Evolutionary conservation across 2,329 filamentous ascomycete species (phyloP).

Genomic region (Pseudogymnoascus sp.): DNA sequence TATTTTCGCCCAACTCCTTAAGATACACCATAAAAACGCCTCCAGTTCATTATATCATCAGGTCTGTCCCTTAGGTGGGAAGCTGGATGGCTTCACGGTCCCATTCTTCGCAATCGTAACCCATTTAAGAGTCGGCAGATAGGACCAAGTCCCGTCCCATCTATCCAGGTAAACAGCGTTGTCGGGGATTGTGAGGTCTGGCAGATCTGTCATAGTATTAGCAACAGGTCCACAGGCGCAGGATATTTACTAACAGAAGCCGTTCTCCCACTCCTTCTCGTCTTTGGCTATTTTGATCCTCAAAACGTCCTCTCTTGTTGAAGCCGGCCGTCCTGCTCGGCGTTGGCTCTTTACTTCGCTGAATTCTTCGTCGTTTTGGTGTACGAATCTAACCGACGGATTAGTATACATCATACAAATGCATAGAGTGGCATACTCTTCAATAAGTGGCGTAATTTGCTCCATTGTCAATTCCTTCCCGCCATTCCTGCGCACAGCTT

Average conservation of each 20-base stretch:
- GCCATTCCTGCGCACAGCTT: constrained; percentile 46
- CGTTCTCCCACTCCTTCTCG: constrained; percentile 70
- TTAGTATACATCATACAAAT: constrained; percentile 9
- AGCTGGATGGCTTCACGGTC: constrained; percentile 57
- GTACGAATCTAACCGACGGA: constrained; percentile 46
- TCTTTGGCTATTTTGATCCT: constrained; percentile 62
- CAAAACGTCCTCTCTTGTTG: constrained; percentile 67
- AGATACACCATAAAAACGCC: constrained; percentile 6
- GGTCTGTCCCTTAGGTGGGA: constrained; percentile 57
- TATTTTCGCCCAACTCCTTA: constrained; percentile 5
- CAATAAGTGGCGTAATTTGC: constrained; percentile 52
- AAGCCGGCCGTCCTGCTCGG: constrained; percentile 70
- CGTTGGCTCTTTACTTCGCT: constrained; percentile 56
- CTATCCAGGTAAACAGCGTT: constrained; percentile 56
- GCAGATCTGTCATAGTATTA: constrained; percentile 44
- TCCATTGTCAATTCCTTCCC: constrained; percentile 42
- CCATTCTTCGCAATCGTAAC: constrained; percentile 62
- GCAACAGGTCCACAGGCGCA: not conserved
- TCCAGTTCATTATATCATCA: constrained; percentile 13
- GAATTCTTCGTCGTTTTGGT: constrained; percentile 64
- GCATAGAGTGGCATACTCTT: constrained; percentile 40
- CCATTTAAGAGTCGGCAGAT: constrained; percentile 68
- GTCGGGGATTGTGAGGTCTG: constrained; percentile 61
- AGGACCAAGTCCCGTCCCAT: constrained; percentile 82
- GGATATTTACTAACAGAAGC: constrained; percentile 57